Conservation (phyloP, 2,329 filamentous ascomycete genomes). For the Purpureocillium lavendulum region DNA sequence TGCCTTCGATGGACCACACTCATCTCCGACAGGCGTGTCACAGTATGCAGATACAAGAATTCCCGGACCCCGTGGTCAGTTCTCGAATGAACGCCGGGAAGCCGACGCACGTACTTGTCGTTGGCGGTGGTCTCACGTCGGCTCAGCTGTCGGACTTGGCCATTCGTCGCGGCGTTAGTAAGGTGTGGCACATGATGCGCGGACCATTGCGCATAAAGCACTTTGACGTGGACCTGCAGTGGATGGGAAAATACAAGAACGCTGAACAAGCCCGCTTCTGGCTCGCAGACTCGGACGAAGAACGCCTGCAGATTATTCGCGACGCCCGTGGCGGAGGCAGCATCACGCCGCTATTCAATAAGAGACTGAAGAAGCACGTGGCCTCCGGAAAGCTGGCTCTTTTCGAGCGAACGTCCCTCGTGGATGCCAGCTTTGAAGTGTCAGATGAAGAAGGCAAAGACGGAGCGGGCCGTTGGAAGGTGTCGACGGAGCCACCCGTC, state of each 20-base stretch:
- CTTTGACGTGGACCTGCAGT: constrained; percentile 68
- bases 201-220: constrained; percentile 55
- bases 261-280: constrained; percentile 69
- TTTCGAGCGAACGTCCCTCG: constrained; percentile 48
- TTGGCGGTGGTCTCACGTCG: constrained; percentile 70
- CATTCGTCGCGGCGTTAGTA: constrained; percentile 54
- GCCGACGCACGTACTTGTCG: constrained; percentile 57
- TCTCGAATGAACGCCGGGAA: constrained; percentile 40
- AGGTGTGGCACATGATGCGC: constrained; percentile 64
- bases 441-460: constrained; percentile 12
- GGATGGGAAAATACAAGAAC: constrained; percentile 79
- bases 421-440: constrained; percentile 40
- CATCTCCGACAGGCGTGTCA: constrained; percentile 44
- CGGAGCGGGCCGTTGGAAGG: constrained; percentile 22
- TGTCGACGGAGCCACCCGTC: constrained; percentile 45
- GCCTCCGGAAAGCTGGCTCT: constrained; percentile 43
- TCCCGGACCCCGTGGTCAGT: constrained; percentile 45
- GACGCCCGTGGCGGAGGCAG: constrained; percentile 67
- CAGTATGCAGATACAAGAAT: constrained; percentile 52
- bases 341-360: constrained; percentile 60
- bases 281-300: constrained; percentile 62
- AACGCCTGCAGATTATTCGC: constrained; percentile 58
- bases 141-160: constrained; percentile 65
- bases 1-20: constrained; percentile 21
- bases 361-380: constrained; percentile 55